A percentile compares a stretch with the other conserved stretches of the same genome.
Evolutionary conservation across 345 rosid genomes (phyloP).

Genomic region (Corymbia maculata): DNA sequence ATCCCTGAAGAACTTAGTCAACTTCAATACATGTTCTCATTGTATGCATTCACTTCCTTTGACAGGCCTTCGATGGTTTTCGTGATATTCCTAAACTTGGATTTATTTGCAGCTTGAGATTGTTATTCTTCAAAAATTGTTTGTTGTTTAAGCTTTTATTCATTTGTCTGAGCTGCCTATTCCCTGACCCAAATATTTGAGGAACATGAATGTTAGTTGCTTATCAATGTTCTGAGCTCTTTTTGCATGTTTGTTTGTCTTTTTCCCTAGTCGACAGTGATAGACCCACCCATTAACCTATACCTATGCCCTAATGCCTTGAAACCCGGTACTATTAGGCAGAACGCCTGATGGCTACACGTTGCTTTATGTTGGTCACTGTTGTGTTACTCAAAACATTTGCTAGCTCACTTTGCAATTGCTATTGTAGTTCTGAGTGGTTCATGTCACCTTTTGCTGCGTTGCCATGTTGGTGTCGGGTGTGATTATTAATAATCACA

Average conservation of each 20-base stretch:
- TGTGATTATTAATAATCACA: background rate
- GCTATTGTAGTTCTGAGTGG: background rate
- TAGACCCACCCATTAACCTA: background rate
- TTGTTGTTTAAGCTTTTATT: background rate
- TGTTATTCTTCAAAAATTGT: background rate
- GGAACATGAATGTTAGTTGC: background rate
- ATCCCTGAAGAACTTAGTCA: slow-evolving; percentile 82
- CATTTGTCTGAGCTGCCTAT: background rate
- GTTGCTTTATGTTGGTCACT: background rate
- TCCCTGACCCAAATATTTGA: background rate
- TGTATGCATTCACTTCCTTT: slow-evolving; percentile 31
- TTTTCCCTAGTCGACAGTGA: background rate
- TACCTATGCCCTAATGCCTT: background rate
- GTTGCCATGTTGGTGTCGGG: background rate
- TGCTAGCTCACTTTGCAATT: background rate
- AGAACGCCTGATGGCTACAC: background rate
- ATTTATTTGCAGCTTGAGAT: background rate
- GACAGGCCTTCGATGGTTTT: background rate
- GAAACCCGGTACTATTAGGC: background rate
- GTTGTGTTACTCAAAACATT: background rate
- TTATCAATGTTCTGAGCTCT: background rate
- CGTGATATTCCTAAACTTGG: background rate
- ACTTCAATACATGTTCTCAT: slow-evolving; percentile 53
- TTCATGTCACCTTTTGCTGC: background rate
- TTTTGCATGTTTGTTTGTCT: background rate